phyloP scores from a whole-genome alignment of 2,329 filamentous ascomycete species.

The Cordyceps cicadae region DNA sequence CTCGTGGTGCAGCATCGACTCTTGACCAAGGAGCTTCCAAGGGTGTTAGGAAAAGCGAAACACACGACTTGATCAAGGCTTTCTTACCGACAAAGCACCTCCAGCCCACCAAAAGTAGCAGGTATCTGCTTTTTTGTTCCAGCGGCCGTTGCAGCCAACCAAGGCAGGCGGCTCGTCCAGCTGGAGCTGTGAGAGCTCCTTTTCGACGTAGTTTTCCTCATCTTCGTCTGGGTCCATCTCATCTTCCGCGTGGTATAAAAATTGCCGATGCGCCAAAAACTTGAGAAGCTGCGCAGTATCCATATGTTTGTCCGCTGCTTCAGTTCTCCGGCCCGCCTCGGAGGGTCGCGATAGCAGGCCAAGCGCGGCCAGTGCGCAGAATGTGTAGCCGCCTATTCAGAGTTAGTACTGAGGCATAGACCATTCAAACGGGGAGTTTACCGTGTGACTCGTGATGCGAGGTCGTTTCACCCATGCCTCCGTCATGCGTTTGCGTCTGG shows the following conservation, averaged over 20 bases:
- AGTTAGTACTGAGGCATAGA: neutral
- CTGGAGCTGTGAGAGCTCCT: constrained; percentile 27
- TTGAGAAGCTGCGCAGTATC: constrained; percentile 26
- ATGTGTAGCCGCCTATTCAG: constrained; percentile 73
- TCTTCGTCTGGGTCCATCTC: constrained; percentile 37
- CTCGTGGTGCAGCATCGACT: constrained; percentile 47
- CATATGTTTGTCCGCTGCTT: constrained; percentile 24
- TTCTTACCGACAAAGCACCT: constrained; percentile 46
- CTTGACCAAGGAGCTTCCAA: constrained; percentile 47
- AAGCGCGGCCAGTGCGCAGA: constrained; percentile 74
- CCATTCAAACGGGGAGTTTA: constrained; percentile 25
- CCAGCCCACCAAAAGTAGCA: constrained; percentile 94
- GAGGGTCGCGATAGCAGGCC: constrained; percentile 61
- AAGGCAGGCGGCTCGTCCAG: constrained; percentile 30
- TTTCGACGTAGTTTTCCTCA: constrained; percentile 30
- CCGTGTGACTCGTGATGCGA: constrained; percentile 77
- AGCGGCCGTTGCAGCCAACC: constrained; percentile 80
- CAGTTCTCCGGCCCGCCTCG: neutral
- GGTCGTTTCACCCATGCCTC: constrained; percentile 65
- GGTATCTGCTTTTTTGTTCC: constrained; percentile 87
- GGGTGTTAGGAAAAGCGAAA: neutral
- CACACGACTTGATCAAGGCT: constrained; percentile 18
- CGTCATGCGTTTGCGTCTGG: constrained; percentile 70
- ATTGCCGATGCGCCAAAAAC: constrained; percentile 61
- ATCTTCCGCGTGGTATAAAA: constrained; percentile 44